Base-by-base conservation (phyloP, 177 flowering plant genomes). In the Vitis hybrid region DNA sequence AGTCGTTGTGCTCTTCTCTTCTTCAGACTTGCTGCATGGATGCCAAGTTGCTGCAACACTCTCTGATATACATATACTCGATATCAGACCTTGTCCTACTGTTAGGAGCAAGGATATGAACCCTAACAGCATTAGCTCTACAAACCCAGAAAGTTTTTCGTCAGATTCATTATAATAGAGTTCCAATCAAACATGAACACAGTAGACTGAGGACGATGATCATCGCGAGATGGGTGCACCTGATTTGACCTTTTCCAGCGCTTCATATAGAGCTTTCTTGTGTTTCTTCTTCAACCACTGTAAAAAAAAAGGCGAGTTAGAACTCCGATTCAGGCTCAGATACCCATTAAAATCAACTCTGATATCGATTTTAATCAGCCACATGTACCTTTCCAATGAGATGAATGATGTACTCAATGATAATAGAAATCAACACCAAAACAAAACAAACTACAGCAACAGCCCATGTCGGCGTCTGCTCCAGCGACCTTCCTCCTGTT, bases 51-150 rank as follows among this genome's bases (percentile, higher is more conserved):
- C 67, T 3, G 74, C 92, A 4, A 85, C 78, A 2, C 45, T 66
- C 62, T 75, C 5, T 3, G 92, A 63, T 71, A 92, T 80, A 67
- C 95, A 92, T 20, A 90, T 82, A 3, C 70, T 57, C 1, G 91
- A 76, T 2, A 92, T 89, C 20, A 61, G 71, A 5, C 68, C 73
- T 82, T 85, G 88, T 13, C 73, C 74, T 13, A 89, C 84, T 53
- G 95, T 90, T 15, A 92, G 87, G 6, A 92, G 83, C 79, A 90
- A 74, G 1, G 96, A 92, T 77, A 92, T 83, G 57, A 92, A 92
- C 14, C 94, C 97, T 77, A 90, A 39, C 62, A 90, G 71, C 96
- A 90, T 89, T 65, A 90, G 85, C 91, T 93, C 94, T 90, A 69
- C 70, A 69, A 7, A 45, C 20, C 15, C 54, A 61, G 34, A 59